Evolutionary conservation across 768 basidiomycete species (phyloP), one percentile per base, ranked within the genome.

Genomic region (Agaricus subrufescens): DNA sequence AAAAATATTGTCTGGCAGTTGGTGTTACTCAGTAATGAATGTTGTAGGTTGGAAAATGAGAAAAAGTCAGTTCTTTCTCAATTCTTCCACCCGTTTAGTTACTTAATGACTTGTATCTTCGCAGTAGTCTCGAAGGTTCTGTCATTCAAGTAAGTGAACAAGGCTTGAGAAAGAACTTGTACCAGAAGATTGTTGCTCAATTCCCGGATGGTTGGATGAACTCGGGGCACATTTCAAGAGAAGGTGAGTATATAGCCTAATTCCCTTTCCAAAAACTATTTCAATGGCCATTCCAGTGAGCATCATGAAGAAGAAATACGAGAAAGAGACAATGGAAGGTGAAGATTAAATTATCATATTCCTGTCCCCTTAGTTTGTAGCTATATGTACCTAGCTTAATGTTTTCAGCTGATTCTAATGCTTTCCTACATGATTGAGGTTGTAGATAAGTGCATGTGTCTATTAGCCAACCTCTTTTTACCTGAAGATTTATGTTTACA

Each of bases 141-240:
- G 83, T 84, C 42, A 76, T 85, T 40, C 81, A 83, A 64, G 84
- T 93, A 5, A 91, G 89, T 62, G 87, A 91, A 62, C 91, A 94
- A 69, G 89, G 87, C 1, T 70, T 85, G 61, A 75, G 91, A 50
- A 95, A 94, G 74, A 72, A 75, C 4, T 69, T 94, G 8, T 95
- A 94, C 71, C 86, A 91, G 67, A 89, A 86, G 85, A 91, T 94
- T 57, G 86, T 92, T 0, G 79, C 78, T n/a, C 83, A 83, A 1
- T 94, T 90, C 69, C 91, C 91, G 0, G 75, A 85, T 0, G 89
- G 89, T 14, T 94, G 91, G 91, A 83, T 93, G 73, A 84, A 85
- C 29, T 90, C 89, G 2, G 88, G 90, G 3, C 88, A 91, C 67
- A 89, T 94, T 58, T 91, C 89, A 34, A 78, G 91, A 64, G 91